These are phyloP conservation scores for Kazachstania taianensis DNA, from an alignment of 805 yeast species.

Conservation along the genomic window DNA sequence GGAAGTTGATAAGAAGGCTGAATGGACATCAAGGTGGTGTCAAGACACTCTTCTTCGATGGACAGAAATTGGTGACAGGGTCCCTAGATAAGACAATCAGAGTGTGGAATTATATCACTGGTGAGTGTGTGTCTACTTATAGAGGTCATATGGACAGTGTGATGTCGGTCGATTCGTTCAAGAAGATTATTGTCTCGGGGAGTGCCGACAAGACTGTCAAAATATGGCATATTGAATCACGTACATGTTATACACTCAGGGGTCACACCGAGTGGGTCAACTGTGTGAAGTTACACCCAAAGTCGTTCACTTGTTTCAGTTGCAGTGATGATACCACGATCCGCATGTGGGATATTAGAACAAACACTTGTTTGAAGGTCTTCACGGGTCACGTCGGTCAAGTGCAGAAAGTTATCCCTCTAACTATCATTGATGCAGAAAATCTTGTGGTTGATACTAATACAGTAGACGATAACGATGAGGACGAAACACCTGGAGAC, in stretches of 20 bases:
- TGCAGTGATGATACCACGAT: constrained; percentile 89
- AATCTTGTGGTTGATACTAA: constrained; percentile 36
- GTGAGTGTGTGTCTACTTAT: constrained; percentile 88
- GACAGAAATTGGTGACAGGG: constrained; percentile 82
- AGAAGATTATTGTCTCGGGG: constrained; percentile 81
- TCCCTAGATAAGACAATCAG: constrained; percentile 85
- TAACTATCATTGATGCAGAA: constrained; percentile 57
- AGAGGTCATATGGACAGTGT: constrained; percentile 87
- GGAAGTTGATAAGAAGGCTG: constrained; percentile 65
- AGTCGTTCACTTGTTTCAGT: constrained; percentile 68
- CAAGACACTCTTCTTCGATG: constrained; percentile 74
- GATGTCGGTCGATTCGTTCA: constrained; percentile 68
- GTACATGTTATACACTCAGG: constrained; percentile 84
- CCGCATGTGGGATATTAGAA: constrained; percentile 85
- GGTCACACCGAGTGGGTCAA: constrained; percentile 94
- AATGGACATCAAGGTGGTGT: constrained; percentile 88
- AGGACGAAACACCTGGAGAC: not conserved
- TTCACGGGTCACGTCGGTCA: constrained; percentile 90
- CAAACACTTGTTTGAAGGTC: constrained; percentile 67
- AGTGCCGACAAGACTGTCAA: constrained; percentile 87
- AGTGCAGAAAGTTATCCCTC: constrained; percentile 85
- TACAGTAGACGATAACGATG: not conserved
- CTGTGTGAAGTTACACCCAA: constrained; percentile 75
- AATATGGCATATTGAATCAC: constrained; percentile 91
- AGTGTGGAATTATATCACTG: constrained; percentile 93